Conservation (phyloP, 148 eudicot genomes). For the Gaultheria prostrata region DNA sequence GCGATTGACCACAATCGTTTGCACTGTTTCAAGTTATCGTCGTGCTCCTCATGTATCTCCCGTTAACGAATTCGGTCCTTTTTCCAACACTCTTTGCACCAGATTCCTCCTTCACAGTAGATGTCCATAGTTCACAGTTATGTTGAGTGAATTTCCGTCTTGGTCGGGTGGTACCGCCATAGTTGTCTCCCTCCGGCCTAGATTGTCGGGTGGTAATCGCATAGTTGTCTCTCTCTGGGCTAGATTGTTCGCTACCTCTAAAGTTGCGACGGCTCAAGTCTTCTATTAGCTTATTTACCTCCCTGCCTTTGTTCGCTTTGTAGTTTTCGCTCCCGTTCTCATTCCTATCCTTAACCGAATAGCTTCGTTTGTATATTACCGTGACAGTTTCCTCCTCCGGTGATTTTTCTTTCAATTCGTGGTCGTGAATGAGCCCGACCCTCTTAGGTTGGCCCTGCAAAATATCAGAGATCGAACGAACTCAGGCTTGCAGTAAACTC, state of each 20-base stretch:
- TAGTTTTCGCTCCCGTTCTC: conserved; percentile 27
- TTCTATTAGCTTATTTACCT: conserved; percentile 23
- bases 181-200: conserved; percentile 28
- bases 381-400: conserved; percentile 28
- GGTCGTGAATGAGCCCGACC: conserved; percentile 22
- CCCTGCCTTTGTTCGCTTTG: conserved; percentile 22
- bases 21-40: conserved; percentile 13
- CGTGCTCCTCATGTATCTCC: conserved; percentile 22
- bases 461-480: background rate
- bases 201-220: background rate
- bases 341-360: conserved; percentile 28
- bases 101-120: conserved; percentile 25
- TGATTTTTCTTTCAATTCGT: conserved; percentile 23
- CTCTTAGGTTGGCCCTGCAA: conserved; percentile 39
- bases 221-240: background rate
- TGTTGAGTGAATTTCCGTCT: conserved; percentile 25
- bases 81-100: conserved; percentile 27
- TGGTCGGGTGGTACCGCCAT: conserved; percentile 24
- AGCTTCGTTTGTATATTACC: conserved; percentile 28
- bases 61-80: conserved; percentile 28
- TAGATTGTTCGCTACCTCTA: conserved; percentile 22
- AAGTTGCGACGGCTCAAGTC: conserved; percentile 26
- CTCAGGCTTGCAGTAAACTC: background rate
- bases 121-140: conserved; percentile 17
- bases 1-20: conserved; percentile 20